Evolutionary conservation across 2,329 filamentous ascomycete genomes (phyloP).

Genomic region (Seiridium unicorne): DNA sequence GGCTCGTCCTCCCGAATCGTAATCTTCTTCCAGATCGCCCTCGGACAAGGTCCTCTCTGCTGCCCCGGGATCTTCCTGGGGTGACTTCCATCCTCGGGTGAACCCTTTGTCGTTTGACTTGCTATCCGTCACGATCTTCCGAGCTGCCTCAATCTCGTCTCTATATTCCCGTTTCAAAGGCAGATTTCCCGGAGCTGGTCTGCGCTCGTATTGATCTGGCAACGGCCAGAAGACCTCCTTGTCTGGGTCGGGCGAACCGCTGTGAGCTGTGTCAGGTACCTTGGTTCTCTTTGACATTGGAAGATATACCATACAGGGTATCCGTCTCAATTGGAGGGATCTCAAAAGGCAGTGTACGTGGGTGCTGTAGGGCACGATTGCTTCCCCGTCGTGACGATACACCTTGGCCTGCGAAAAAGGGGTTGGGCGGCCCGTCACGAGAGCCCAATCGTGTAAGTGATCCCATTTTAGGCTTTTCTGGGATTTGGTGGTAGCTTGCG

Average conservation of each 20-base stretch:
- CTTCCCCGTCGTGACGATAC: background rate
- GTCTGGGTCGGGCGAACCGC: background rate
- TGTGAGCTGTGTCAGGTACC: background rate
- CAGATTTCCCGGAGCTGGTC: background rate
- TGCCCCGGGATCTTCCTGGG: background rate
- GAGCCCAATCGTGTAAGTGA: background rate
- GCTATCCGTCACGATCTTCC: background rate
- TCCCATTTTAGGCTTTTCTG: background rate
- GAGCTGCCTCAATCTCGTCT: background rate
- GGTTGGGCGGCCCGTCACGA: background rate
- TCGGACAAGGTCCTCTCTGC: background rate
- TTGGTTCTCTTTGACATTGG: background rate
- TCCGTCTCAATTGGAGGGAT: background rate
- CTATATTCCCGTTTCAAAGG: background rate
- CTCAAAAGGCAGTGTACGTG: background rate
- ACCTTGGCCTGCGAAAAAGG: background rate
- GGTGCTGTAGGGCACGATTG: background rate
- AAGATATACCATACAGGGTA: too few relatives aligned
- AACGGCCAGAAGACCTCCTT: background rate
- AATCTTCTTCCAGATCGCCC: background rate
- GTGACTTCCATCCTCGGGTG: background rate
- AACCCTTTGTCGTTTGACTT: background rate
- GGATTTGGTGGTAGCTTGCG: background rate
- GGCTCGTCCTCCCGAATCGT: background rate
- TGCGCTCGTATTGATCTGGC: slow-evolving; percentile 1